These are phyloP conservation scores for Euphorbia lathyris DNA, from an alignment of 345 rosid genomes.

Conservation along the genomic window DNA sequence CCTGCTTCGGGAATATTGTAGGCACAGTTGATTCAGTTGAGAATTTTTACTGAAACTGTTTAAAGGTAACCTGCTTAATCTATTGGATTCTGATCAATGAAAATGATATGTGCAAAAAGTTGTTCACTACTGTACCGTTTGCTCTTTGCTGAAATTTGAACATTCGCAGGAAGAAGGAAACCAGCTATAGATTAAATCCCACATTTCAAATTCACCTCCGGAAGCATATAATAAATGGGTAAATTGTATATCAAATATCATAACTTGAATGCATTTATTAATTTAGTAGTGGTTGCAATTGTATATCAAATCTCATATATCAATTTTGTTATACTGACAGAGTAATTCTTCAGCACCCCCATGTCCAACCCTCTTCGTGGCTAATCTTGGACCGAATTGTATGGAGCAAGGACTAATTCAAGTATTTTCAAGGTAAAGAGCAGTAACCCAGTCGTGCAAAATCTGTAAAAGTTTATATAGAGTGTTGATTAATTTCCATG, in stretches of 20 bases:
- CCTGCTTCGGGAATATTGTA: too few relatives aligned
- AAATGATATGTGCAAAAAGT: neutral
- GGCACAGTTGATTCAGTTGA: constrained; percentile 67
- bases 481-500: constrained; percentile 1
- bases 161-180: constrained; percentile 63
- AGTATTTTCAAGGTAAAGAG: constrained; percentile 68
- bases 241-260: constrained; percentile 13
- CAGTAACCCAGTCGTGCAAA: constrained; percentile 7
- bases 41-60: constrained; percentile 45
- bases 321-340: constrained; percentile 32
- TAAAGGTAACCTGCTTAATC: constrained; percentile 43
- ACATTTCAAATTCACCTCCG: constrained; percentile 74
- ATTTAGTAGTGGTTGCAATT: too few relatives aligned
- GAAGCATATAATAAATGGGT: constrained; percentile 74
- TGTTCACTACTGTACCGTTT: neutral
- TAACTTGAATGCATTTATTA: too few relatives aligned
- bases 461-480: constrained; percentile 1
- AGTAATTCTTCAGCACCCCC: constrained; percentile 53
- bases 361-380: constrained; percentile 90
- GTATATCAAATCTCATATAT: too few relatives aligned
- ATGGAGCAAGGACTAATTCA: constrained; percentile 76
- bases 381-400: constrained; percentile 76
- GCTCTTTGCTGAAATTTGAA: constrained; percentile 4
- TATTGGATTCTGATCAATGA: neutral
- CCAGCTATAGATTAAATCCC: constrained; percentile 59